Evolutionary conservation across 2,329 filamentous ascomycete genomes (phyloP).

Genomic region (Gaeumannomyces sp.): DNA sequence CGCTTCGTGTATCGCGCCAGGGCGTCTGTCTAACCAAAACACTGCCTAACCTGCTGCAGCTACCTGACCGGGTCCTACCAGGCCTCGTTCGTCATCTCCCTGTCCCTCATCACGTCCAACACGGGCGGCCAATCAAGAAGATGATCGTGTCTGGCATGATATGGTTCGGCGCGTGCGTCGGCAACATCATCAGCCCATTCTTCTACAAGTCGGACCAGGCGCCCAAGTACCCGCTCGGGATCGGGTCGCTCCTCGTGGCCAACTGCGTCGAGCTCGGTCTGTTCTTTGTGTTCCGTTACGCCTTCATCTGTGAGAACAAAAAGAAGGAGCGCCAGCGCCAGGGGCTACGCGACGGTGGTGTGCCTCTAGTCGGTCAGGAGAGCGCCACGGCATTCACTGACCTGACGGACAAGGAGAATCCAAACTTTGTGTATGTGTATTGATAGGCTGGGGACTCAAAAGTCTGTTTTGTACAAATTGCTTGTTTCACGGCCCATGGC

Average conservation of each 20-base stretch:
- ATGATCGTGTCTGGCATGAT: conserved; percentile 57
- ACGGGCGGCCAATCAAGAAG: conserved; percentile 53
- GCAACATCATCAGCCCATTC: conserved; percentile 57
- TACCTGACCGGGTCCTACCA: conserved; percentile 32
- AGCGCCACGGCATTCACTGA: conserved; percentile 35
- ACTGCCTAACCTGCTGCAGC: conserved; percentile 12
- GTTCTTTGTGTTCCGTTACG: conserved; percentile 32
- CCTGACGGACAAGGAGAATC: conserved; percentile 37
- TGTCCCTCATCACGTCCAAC: conserved; percentile 43
- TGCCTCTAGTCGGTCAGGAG: conserved; percentile 21
- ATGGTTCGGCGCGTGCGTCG: conserved; percentile 53
- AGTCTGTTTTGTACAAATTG: background rate
- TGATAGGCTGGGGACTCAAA: conserved; percentile 12
- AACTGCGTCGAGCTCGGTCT: conserved; percentile 32
- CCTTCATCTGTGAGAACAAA: conserved; percentile 34
- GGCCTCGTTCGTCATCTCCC: conserved; percentile 32
- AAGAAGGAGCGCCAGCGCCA: conserved; percentile 29
- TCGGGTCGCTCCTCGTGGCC: conserved; percentile 34
- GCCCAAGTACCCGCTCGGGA: conserved; percentile 23
- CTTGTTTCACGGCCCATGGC: background rate
- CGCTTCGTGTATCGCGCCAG: conserved; percentile 8
- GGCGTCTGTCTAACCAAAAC: conserved; percentile 12
- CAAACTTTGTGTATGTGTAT: conserved; percentile 35
- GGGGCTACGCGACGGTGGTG: conserved; percentile 22
- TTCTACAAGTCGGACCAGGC: conserved; percentile 52